Conservation (phyloP, 106 monocot species). For the Agapanthus africanus region DNA sequence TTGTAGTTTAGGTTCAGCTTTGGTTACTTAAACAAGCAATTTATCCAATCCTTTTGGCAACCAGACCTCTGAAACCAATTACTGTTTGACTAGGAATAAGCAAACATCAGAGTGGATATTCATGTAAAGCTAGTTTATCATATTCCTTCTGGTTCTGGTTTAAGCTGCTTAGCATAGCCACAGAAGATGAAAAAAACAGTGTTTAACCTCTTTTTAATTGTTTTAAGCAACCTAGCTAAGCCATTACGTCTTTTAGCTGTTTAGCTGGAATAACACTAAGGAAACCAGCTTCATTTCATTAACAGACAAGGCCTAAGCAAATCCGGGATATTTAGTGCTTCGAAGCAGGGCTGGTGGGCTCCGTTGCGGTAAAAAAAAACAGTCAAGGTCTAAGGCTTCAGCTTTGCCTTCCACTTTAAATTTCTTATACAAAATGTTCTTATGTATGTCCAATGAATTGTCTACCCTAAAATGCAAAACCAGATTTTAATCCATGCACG, state of each 20-base stretch:
- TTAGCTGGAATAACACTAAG: no score
- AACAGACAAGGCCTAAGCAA: not conserved
- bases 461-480: no score
- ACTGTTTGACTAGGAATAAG: not conserved
- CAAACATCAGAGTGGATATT: not conserved
- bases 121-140: not conserved
- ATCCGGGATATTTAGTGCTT: no score
- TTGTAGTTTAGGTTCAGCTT: not conserved
- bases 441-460: no score
- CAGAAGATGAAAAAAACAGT: not conserved
- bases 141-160: no score
- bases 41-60: not conserved
- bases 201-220: not conserved
- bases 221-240: not conserved
- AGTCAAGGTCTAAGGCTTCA: no score
- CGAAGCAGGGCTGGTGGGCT: no score
- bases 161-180: not conserved
- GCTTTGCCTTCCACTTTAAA: not conserved
- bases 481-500: no score
- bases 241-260: no score
- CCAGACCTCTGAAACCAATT: not conserved
- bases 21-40: not conserved
- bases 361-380: no score
- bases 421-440: not conserved
- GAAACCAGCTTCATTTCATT: not conserved